These are phyloP conservation scores for Forsythia viridissima DNA, from an alignment of 257 asterid species.

Conservation along the genomic window DNA sequence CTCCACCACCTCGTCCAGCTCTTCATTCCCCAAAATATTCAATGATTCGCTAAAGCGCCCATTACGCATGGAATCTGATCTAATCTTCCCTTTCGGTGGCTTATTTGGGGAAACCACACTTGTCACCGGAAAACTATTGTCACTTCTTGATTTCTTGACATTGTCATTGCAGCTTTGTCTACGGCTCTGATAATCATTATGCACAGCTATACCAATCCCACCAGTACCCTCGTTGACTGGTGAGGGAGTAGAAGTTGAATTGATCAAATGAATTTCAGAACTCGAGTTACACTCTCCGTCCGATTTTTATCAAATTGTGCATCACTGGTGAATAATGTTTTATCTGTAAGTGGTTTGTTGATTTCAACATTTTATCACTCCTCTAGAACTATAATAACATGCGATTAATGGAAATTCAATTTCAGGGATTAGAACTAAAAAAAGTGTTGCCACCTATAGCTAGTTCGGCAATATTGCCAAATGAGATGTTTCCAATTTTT, in stretches of 20 bases:
- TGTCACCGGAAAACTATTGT: slow-evolving; percentile 29
- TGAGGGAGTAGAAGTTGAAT: slow-evolving; percentile 9
- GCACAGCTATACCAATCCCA: slow-evolving; percentile 30
- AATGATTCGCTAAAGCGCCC: slow-evolving; percentile 24
- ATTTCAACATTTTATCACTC: too few relatives aligned
- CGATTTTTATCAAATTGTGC: slow-evolving; percentile 15
- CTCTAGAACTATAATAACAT: too few relatives aligned
- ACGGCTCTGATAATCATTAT: slow-evolving; percentile 24
- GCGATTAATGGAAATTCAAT: too few relatives aligned
- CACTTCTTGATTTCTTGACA: slow-evolving; percentile 21
- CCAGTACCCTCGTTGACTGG: slow-evolving; percentile 26
- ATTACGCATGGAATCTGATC: slow-evolving; percentile 13
- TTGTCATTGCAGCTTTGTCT: slow-evolving; percentile 21
- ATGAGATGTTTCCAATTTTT: too few relatives aligned
- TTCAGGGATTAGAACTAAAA: too few relatives aligned
- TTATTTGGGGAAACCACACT: slow-evolving; percentile 22
- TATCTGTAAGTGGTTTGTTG: too few relatives aligned
- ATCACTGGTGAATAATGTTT: too few relatives aligned
- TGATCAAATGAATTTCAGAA: slow-evolving; percentile 18
- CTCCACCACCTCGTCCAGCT: slow-evolving; percentile 24
- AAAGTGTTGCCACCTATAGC: too few relatives aligned
- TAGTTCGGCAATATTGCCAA: too few relatives aligned
- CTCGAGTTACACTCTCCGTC: slow-evolving; percentile 27
- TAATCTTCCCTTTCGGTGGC: slow-evolving; percentile 43
- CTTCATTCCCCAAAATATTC: slow-evolving; percentile 13